These are phyloP conservation scores for Acacia pycnantha DNA, from an alignment of 331 rosid genomes.

Conservation along the genomic window DNA sequence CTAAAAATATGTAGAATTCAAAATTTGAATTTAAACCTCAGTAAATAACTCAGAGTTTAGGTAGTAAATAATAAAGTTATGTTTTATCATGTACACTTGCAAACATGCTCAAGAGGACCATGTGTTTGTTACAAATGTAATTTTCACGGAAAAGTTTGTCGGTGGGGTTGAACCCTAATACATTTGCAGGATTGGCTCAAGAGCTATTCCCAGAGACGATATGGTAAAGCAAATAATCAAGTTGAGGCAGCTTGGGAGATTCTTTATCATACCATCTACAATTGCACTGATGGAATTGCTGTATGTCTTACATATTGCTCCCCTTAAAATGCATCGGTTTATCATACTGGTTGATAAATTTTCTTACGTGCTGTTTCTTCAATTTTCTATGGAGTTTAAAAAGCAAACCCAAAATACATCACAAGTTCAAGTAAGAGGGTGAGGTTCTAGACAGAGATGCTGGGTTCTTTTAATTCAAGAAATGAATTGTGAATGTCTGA, in stretches of 20 bases:
- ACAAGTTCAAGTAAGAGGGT: neutral
- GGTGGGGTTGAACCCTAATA: slow-evolving; percentile 11
- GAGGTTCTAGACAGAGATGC: neutral
- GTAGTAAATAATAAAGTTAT: neutral
- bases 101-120: slow-evolving; percentile 6
- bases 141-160: slow-evolving; percentile 2
- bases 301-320: slow-evolving; percentile 37
- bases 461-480: neutral
- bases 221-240: slow-evolving; percentile 69
- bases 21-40: neutral
- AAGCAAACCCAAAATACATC: neutral
- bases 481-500: neutral
- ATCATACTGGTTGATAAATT: neutral
- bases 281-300: slow-evolving; percentile 84
- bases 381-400: neutral
- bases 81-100: neutral
- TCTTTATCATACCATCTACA: slow-evolving; percentile 87
- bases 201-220: slow-evolving; percentile 75
- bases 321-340: neutral
- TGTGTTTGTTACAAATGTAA: neutral
- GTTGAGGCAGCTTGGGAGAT: slow-evolving; percentile 86
- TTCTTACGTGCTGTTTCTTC: neutral
- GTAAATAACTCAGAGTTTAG: neutral
- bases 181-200: slow-evolving; percentile 74
- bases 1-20: neutral